Percentiles rank a stretch among this genome's conserved stretches.
Conservation (phyloP, 495 filamentous ascomycete genomes). For the Daldinia loculata region DNA sequence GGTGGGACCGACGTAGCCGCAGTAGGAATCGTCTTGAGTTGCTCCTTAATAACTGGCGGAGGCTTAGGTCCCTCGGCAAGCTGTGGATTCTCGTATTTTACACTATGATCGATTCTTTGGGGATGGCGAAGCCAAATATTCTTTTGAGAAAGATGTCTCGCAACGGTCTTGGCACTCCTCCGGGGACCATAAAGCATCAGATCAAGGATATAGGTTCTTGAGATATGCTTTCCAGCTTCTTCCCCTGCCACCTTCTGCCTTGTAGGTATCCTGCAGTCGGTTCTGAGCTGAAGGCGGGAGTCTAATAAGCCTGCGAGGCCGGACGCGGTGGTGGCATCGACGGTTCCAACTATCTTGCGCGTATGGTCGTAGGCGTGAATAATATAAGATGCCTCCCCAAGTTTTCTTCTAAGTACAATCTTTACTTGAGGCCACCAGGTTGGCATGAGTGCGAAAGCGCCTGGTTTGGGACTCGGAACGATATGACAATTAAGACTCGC, state of each 20-base stretch:
- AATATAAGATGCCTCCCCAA: slow-evolving; percentile 59
- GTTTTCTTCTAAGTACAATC: slow-evolving; percentile 66
- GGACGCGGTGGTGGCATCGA: slow-evolving; percentile 73
- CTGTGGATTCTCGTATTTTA: slow-evolving; percentile 72
- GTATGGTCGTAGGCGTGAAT: slow-evolving; percentile 77
- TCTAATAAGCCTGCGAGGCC: slow-evolving; percentile 79
- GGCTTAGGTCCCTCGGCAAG: slow-evolving; percentile 56
- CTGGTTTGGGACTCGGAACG: slow-evolving; percentile 71
- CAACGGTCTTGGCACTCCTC: slow-evolving; percentile 68
- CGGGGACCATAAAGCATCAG: slow-evolving; percentile 84
- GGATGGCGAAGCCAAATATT: slow-evolving; percentile 73
- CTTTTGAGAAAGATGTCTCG: slow-evolving; percentile 68
- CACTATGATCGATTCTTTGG: slow-evolving; percentile 67
- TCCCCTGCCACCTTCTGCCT: slow-evolving; percentile 67
- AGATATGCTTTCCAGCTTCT: slow-evolving; percentile 57
- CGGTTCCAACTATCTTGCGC: slow-evolving; percentile 73
- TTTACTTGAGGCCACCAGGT: slow-evolving; percentile 77
- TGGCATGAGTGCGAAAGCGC: slow-evolving; percentile 59
- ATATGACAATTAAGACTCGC: slow-evolving; percentile 72
- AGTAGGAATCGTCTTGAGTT: slow-evolving; percentile 19
- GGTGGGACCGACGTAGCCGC: slow-evolving; percentile 20
- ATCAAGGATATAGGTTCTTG: slow-evolving; percentile 64
- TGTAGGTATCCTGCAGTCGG: slow-evolving; percentile 70
- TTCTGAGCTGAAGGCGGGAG: slow-evolving; percentile 64
- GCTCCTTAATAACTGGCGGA: slow-evolving; percentile 42